Evolutionary conservation across 305 asterid species (phyloP), one percentile per base, ranked within the genome.

Genomic region (Solanum aculeatissimum): DNA sequence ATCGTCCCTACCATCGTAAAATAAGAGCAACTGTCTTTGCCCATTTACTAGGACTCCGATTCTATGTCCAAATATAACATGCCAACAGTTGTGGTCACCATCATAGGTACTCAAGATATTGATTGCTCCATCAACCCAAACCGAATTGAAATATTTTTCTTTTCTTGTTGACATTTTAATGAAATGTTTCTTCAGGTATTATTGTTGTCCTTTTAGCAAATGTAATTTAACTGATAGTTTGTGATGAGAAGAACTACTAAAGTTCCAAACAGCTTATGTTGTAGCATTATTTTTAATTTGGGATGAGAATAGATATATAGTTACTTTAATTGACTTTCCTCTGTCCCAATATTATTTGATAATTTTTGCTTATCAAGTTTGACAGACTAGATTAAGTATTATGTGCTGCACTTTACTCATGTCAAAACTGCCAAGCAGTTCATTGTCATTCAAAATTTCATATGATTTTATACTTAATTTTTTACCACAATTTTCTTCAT

Each of bases 11-110:
- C 29, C 29, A 57, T 9, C 7, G 2, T n/a, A 57, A 57, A 57
- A n/a, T 57, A 57, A 57, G 7, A 58, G 7, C 65, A 58, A 15
- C 14, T 10, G 7, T 1, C 14, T 57, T 57, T 57, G 7, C 63
- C 63, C 27, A 57, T 57, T 82, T 29, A 21, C 66, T 9, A 58
- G 32, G 66, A 58, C 66, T 58, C 7, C 7, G 5, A 58, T 58
- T 58, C 15, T 58, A 1, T n/a, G 32, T 21, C 66, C 66, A 58
- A 58, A 58, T 16, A 58, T 58, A 58, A 9, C 35, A 60, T 60
- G 57, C 98, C 99, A 55, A 54, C 87, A 87, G 47, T 60, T 60
- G 68, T 60, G 35, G 68, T 23, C 7, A 60, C 68, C 68, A 60
- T 60, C 35, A 60, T 2, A 2, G 68, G 18, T 2, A 60, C 68